phyloP scores from a whole-genome alignment of 306 rosid species.

The Pyrus bretschneideri region DNA sequence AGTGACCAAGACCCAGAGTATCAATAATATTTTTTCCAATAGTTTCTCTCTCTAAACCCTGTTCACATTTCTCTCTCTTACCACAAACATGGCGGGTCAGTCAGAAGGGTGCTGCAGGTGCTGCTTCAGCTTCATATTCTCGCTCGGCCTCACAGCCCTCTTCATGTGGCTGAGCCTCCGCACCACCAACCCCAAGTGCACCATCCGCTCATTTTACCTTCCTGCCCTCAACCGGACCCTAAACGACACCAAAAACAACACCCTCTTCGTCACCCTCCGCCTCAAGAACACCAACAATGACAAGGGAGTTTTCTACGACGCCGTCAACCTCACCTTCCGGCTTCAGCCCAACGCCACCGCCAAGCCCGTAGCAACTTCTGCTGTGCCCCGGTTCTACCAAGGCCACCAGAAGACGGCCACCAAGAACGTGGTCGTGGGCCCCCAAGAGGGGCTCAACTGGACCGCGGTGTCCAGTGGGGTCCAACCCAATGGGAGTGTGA shows the following conservation, averaged over 20 bases:
- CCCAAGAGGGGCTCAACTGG: slow-evolving; percentile 15
- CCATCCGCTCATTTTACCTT: slow-evolving; percentile 37
- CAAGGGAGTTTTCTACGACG: slow-evolving; percentile 61
- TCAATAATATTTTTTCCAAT: neutral
- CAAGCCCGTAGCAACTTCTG: slow-evolving; percentile 15
- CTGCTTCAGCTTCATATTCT: slow-evolving; percentile 27
- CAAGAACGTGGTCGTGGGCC: neutral
- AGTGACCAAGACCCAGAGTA: neutral
- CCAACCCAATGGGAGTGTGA: neutral
- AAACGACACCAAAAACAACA: slow-evolving; percentile 26
- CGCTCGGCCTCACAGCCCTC: slow-evolving; percentile 31
- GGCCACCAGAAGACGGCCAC: slow-evolving; percentile 63
- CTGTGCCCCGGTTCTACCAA: slow-evolving; percentile 42
- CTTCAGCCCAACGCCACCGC: neutral
- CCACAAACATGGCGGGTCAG: slow-evolving; percentile 16
- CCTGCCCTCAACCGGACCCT: slow-evolving; percentile 62
- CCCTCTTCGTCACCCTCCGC: slow-evolving; percentile 24
- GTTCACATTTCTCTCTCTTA: neutral
- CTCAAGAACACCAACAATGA: slow-evolving; percentile 61
- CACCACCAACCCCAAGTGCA: slow-evolving; percentile 42
- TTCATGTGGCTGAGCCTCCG: slow-evolving; percentile 45
- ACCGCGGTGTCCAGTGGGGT: slow-evolving; percentile 6
- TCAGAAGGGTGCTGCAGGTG: slow-evolving; percentile 20
- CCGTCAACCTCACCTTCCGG: slow-evolving; percentile 31
- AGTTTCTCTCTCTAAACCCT: neutral